These are phyloP conservation scores for Xylaria sp. DNA, from an alignment of 495 filamentous ascomycete species.

Conservation along the genomic window DNA sequence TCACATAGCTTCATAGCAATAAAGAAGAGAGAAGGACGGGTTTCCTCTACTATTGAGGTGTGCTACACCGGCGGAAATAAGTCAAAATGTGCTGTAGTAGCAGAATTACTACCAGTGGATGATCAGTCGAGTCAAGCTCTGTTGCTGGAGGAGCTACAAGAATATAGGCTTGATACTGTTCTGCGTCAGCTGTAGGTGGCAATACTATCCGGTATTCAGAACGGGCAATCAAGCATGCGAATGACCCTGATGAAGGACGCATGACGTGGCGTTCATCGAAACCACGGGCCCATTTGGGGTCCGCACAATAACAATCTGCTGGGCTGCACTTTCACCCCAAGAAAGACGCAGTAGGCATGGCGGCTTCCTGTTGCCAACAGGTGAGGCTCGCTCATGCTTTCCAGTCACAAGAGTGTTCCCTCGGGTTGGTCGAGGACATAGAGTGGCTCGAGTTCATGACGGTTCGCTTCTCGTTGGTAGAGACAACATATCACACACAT, in stretches of 20 bases:
- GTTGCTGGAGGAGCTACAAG: not conserved
- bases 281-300: not conserved
- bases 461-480: not conserved
- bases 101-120: not conserved
- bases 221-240: not conserved
- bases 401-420: not conserved
- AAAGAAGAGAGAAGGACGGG: too few relatives aligned
- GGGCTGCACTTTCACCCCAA: not conserved
- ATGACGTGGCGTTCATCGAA: not conserved
- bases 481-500: slow-evolving; percentile 5
- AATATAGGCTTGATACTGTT: not conserved
- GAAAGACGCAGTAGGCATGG: too few relatives aligned
- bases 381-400: not conserved
- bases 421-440: not conserved
- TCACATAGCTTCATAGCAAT: too few relatives aligned
- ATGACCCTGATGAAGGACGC: not conserved
- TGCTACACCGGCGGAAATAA: not conserved
- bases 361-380: not conserved
- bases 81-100: not conserved
- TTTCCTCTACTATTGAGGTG: not conserved
- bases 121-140: not conserved
- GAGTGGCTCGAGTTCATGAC: not conserved
- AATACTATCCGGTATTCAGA: not conserved
- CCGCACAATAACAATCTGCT: not conserved
- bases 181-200: not conserved